Conservation (phyloP, 306 rosid genomes). For the Cucurbita argyrosperma region DNA sequence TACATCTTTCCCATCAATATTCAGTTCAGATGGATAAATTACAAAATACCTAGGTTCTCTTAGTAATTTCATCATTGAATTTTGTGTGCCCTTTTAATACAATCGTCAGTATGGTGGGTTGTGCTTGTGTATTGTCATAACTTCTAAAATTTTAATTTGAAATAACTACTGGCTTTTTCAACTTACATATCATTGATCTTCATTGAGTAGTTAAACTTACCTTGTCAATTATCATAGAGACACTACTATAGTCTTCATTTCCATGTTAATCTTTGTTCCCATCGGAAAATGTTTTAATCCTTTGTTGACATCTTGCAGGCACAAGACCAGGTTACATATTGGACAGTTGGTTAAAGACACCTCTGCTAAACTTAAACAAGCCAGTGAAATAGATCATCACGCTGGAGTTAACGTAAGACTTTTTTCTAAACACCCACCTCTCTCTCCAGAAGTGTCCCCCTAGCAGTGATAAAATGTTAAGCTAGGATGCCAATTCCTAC, state of each 20-base stretch:
- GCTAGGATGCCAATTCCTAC: too few relatives aligned
- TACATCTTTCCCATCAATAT: not conserved
- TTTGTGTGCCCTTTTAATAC: not conserved
- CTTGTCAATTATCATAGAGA: not conserved
- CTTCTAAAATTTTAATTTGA: not conserved
- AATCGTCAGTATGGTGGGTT: not conserved
- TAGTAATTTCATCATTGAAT: not conserved
- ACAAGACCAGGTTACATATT: slow-evolving; percentile 77
- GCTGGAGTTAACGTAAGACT: slow-evolving; percentile 56
- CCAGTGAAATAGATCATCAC: slow-evolving; percentile 79
- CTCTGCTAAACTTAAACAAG: slow-evolving; percentile 80
- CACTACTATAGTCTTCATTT: not conserved
- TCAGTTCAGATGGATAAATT: not conserved
- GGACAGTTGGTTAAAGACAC: slow-evolving; percentile 95
- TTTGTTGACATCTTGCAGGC: slow-evolving; percentile 35
- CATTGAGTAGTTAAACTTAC: not conserved
- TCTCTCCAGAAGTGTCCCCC: not conserved
- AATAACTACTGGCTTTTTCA: not conserved
- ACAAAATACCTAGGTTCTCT: not conserved
- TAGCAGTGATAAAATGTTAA: too few relatives aligned
- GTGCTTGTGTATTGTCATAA: not conserved
- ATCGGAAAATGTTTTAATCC: not conserved
- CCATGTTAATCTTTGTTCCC: not conserved
- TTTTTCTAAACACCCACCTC: not conserved
- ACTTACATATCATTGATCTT: not conserved